A percentile compares a stretch with the other conserved stretches of the same genome.
phyloP scores from a whole-genome alignment of 345 rosid species.

The Hibiscus syriacus region DNA sequence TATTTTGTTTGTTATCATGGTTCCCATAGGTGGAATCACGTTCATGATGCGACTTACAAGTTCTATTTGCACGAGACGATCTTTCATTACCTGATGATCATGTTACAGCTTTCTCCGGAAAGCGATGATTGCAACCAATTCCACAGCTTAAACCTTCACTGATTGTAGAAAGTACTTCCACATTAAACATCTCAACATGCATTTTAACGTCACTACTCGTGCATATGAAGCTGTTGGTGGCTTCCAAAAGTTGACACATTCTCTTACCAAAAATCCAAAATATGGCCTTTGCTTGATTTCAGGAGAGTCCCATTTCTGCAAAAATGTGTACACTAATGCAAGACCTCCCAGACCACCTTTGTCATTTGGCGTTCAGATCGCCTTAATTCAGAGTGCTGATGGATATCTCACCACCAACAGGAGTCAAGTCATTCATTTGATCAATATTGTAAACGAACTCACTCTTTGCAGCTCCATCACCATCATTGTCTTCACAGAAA shows the following conservation, averaged over 20 bases:
- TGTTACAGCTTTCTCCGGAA: not conserved
- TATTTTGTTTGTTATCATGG: not conserved
- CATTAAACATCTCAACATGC: not conserved
- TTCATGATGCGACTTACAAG: not conserved
- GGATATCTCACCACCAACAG: constrained; percentile 3
- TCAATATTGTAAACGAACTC: not conserved
- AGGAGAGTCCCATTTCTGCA: not conserved
- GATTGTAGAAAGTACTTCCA: not conserved
- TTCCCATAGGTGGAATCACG: not conserved
- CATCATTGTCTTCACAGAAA: not conserved
- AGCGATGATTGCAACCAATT: not conserved
- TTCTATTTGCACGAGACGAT: not conserved
- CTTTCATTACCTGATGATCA: not conserved
- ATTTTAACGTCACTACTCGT: not conserved
- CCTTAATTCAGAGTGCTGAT: not conserved
- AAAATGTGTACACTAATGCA: not conserved
- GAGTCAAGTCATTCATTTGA: not conserved
- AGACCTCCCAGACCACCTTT: not conserved
- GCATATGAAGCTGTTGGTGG: not conserved
- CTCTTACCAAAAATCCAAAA: constrained; percentile 2
- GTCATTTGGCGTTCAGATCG: not conserved
- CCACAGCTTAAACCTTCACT: not conserved
- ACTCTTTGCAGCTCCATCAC: too few relatives aligned
- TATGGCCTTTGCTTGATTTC: not conserved
- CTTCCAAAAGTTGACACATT: not conserved